A percentile compares a stretch with the other conserved stretches of the same genome.
Evolutionary conservation across 495 filamentous ascomycete species (phyloP).

Genomic region (Penicillium alfredii): DNA sequence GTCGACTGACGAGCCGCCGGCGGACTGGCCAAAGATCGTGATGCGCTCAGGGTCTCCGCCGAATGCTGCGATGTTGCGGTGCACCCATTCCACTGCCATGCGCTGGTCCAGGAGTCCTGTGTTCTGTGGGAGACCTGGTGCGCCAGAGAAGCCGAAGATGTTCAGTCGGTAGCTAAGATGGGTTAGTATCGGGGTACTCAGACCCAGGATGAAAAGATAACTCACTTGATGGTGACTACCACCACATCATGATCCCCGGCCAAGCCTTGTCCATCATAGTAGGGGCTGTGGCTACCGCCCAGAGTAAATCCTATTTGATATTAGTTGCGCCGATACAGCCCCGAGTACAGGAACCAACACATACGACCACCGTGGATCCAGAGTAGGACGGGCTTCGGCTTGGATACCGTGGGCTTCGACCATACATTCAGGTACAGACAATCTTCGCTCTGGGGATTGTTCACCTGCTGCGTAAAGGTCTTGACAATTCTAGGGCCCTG

Average conservation of each 20-base stretch:
- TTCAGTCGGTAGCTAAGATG: conserved; percentile 37
- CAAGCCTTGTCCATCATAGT: conserved; percentile 37
- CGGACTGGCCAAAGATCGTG: conserved; percentile 50
- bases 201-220: neutral
- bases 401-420: conserved; percentile 19
- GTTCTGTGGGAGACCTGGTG: conserved; percentile 33
- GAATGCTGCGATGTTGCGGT: conserved; percentile 55
- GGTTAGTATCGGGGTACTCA: neutral
- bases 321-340: conserved; percentile 3
- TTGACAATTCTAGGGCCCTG: no score
- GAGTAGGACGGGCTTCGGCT: conserved; percentile 29
- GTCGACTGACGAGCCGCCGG: conserved; percentile 43
- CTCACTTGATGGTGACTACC: conserved; percentile 37
- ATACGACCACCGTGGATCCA: conserved; percentile 35
- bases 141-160: conserved; percentile 47
- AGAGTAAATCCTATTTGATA: conserved; percentile 23
- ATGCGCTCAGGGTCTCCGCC: conserved; percentile 50
- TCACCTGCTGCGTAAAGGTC: no score
- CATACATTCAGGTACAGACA: conserved; percentile 45
- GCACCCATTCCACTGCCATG: conserved; percentile 48
- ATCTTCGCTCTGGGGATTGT: conserved; percentile 32
- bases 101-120: conserved; percentile 42
- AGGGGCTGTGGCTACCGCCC: conserved; percentile 28
- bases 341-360: conserved; percentile 6
- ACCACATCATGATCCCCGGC: conserved; percentile 36